phyloP scores from a whole-genome alignment of 352 stramenopile genomes.

The Phytophthora tubulina region DNA sequence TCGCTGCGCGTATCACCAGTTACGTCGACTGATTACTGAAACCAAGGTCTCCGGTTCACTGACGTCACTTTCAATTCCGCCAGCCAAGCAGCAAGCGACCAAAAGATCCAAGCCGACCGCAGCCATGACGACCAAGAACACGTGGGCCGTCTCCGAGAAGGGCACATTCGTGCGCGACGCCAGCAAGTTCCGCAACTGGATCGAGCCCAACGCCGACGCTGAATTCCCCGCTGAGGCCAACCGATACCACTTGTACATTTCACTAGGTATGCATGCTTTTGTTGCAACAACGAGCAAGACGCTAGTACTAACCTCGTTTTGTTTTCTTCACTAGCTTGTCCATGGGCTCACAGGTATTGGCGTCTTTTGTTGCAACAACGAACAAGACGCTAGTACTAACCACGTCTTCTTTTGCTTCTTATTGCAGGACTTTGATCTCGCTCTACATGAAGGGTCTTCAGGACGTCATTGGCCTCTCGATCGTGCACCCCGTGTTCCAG shows the following conservation, averaged over 20 bases:
- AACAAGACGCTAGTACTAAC: too few species aligned
- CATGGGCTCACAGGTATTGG: constrained; percentile 66
- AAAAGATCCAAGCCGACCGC: background rate
- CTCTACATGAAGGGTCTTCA: constrained; percentile 96
- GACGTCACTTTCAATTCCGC: constrained; percentile 38
- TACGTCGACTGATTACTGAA: constrained; percentile 28
- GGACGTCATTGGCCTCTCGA: constrained; percentile 93
- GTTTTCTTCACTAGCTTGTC: constrained; percentile 84
- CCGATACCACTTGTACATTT: constrained; percentile 97
- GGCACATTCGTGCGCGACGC: constrained; percentile 77
- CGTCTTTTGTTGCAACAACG: too few species aligned
- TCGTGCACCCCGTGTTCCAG: constrained; percentile 92
- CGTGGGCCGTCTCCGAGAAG: constrained; percentile 75
- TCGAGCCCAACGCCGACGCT: constrained; percentile 64
- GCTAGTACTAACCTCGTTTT: too few species aligned
- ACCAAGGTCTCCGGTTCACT: constrained; percentile 10
- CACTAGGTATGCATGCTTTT: constrained; percentile 18
- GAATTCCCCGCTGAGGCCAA: constrained; percentile 69
- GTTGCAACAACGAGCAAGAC: too few species aligned
- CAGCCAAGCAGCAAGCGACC: constrained; percentile 6
- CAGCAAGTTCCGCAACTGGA: constrained; percentile 87
- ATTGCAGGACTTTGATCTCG: constrained; percentile 73
- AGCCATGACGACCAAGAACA: constrained; percentile 69
- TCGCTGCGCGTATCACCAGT: constrained; percentile 3
- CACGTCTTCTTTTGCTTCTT: too few species aligned